Evolutionary conservation across 345 rosid genomes (phyloP).

Genomic region (Eucalyptus marginata): DNA sequence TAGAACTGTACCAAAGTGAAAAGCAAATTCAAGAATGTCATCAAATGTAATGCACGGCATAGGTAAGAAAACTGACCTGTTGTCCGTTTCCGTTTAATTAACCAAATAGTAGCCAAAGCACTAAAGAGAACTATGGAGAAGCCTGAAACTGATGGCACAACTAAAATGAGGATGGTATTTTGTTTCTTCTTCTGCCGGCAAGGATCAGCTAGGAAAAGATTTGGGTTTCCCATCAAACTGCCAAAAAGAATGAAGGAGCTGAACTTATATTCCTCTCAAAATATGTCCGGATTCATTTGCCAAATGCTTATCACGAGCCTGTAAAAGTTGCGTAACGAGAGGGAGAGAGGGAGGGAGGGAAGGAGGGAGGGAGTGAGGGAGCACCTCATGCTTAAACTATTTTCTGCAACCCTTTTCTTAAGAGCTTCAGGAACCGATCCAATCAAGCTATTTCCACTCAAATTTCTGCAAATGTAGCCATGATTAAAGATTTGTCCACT

Average conservation of each 20-base stretch:
- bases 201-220: neutral
- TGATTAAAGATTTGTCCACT: neutral
- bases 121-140: neutral
- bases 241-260: neutral
- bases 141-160: neutral
- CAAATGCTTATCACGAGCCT: neutral
- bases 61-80: neutral
- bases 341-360: neutral
- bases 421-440: slow-evolving; percentile 27
- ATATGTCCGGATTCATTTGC: neutral
- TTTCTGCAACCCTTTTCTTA: slow-evolving; percentile 10
- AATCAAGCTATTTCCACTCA: slow-evolving; percentile 19
- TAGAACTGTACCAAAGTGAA: neutral
- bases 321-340: neutral
- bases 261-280: neutral
- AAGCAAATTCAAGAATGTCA: neutral
- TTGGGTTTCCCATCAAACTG: slow-evolving; percentile 34
- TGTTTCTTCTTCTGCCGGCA: neutral
- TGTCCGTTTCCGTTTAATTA: neutral
- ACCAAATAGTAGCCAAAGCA: neutral
- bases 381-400: slow-evolving; percentile 3
- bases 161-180: neutral
- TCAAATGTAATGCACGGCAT: neutral
- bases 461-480: slow-evolving; percentile 9
- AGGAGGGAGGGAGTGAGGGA: neutral